Base-by-base conservation (phyloP, 2,329 filamentous ascomycete species). In the Teratosphaeria pseudoeucalypti region DNA sequence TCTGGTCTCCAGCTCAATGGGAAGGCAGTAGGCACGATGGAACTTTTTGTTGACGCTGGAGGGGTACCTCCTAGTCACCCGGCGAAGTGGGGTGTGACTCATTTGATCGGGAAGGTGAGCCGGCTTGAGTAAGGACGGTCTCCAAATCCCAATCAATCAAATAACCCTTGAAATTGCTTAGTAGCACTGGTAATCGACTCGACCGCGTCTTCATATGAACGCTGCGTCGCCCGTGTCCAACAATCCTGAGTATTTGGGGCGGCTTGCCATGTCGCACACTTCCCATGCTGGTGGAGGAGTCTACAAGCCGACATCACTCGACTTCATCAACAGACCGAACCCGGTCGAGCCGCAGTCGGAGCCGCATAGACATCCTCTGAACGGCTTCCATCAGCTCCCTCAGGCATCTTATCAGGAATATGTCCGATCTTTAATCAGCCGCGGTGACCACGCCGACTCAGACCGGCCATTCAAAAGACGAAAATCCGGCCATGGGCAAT, bases 271-370 rank as follows among this genome's bases (percentile, higher is more conserved):
- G 43, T 49, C 43, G n/a, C 43, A 10, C n/a, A 19, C 43, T 11
- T 49, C 43, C 3, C 43, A 49, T 19, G 3, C 16, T 49, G 43
- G 43, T 23, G 19, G 43, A 10, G 43, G 16, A 6, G 53, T 56
- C 6, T 69, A 70, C 58, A 58, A 61, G 39, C 66, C 68, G 39
- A 70, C 66, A 6, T 70, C 67, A n/a, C 63, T 70, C 39, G 65
- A 70, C 61, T 67, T 64, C 61, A 73, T 72, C 63, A 72, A 71
- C 56, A 65, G 69, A 10, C 72, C 72, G 0, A 74, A 73, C 56
- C 72, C 72, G 1, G 66, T 74, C 7, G 71, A 74, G 62, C 72
- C 72, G 2, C 68, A 71, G 43, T 60, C 64, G 5, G 63, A 62
- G 34, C 65, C 65, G 27, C 65, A 70, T 19, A 68, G 65, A 56